Percentiles rank a stretch among this genome's conserved stretches.
phyloP scores from a whole-genome alignment of 2,329 filamentous ascomycete genomes.

The Shiraia bambusicola region DNA sequence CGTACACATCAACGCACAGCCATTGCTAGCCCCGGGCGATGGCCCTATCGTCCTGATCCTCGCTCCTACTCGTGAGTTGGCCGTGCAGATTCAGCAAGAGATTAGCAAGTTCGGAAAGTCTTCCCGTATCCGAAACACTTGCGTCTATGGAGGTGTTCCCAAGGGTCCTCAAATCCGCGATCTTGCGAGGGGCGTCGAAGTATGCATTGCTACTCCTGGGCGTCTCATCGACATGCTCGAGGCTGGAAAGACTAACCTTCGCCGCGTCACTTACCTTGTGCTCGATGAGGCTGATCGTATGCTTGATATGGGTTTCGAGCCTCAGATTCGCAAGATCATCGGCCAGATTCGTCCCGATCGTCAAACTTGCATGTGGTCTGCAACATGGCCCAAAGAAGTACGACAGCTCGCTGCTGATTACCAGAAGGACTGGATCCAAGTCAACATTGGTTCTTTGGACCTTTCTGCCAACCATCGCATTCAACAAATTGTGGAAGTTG shows the following conservation, averaged over 20 bases:
- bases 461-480: conserved; percentile 97
- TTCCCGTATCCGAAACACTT: conserved; percentile 96
- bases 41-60: conserved; percentile 96
- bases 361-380: conserved; percentile 99
- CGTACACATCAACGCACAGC: conserved; percentile 99
- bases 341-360: conserved; percentile 95
- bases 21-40: conserved; percentile 89
- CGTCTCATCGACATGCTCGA: conserved; percentile 99
- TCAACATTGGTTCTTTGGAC: conserved; percentile 97
- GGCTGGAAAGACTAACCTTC: conserved; percentile 95
- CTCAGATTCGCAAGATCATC: conserved; percentile 98
- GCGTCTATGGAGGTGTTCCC: conserved; percentile 97
- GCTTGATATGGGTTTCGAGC: conserved; percentile 99
- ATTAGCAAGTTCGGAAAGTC: conserved; percentile 99
- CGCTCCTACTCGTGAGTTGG: conserved; percentile 94
- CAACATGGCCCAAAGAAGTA: conserved; percentile 98
- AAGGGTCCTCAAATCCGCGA: conserved; percentile 97
- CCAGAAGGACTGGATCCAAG: conserved; percentile 94
- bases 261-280: conserved; percentile 95
- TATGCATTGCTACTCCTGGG: conserved; percentile 96
- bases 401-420: conserved; percentile 88
- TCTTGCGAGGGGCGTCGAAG: conserved; percentile 90
- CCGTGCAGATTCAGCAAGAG: conserved; percentile 97
- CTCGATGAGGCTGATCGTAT: conserved; percentile 99
- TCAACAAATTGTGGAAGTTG: conserved; percentile 95